Conservation (phyloP, 129 eudicot genomes). For the Silybum marianum region DNA sequence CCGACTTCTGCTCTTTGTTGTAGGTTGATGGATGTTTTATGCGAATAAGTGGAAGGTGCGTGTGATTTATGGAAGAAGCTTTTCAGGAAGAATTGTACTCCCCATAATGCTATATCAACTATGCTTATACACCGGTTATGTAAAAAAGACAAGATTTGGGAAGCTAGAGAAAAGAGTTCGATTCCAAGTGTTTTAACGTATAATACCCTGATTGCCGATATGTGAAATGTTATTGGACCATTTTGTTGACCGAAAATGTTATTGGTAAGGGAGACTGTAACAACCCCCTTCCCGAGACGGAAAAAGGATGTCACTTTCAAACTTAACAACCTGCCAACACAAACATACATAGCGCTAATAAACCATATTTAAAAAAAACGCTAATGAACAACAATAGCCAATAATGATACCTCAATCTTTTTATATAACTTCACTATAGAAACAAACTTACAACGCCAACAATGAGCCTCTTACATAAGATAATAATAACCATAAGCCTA, state of each 20-base stretch:
- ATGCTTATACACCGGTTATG: conserved; percentile 88
- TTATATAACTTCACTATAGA: too few relatives aligned
- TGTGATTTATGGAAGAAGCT: conserved; percentile 76
- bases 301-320: too few relatives aligned
- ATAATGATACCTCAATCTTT: too few relatives aligned
- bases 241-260: background rate
- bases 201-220: conserved; percentile 75
- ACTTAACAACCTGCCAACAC: too few relatives aligned
- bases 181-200: conserved; percentile 76
- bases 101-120: conserved; percentile 67
- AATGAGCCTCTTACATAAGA: too few relatives aligned
- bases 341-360: too few relatives aligned
- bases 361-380: too few relatives aligned
- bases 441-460: too few relatives aligned
- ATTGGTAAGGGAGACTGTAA: background rate
- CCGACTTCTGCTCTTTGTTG: conserved; percentile 72
- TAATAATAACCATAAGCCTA: too few relatives aligned
- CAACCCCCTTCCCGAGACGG: too few relatives aligned
- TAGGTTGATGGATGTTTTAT: conserved; percentile 71
- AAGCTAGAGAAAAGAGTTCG: conserved; percentile 83
- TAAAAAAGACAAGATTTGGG: conserved; percentile 61
- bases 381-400: too few relatives aligned
- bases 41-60: conserved; percentile 75
- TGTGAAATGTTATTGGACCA: conserved; percentile 44
- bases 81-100: conserved; percentile 71